Conservation (phyloP, 495 filamentous ascomycete species). For the Trichoderma reesei region DNA sequence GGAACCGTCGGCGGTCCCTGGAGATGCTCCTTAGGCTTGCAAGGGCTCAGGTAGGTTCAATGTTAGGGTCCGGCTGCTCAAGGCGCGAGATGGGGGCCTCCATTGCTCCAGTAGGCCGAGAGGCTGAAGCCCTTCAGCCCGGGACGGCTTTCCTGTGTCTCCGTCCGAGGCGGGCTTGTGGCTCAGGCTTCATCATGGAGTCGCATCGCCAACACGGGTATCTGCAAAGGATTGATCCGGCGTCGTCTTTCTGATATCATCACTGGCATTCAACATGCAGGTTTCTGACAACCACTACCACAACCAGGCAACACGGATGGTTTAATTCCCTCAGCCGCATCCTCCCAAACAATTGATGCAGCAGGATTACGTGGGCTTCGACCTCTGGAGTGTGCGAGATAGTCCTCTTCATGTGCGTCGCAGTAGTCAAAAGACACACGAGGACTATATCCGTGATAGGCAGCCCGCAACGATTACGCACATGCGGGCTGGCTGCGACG, state of each 20-base stretch:
- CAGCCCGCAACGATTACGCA: neutral
- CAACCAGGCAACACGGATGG: neutral
- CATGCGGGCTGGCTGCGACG: neutral
- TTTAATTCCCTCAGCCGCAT: neutral
- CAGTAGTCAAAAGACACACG: neutral
- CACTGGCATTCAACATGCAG: too few relatives aligned
- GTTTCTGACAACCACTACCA: neutral
- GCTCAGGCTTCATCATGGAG: too few relatives aligned
- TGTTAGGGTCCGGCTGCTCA: too few relatives aligned
- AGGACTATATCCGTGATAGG: neutral
- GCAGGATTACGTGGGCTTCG: neutral
- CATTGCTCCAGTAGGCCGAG: too few relatives aligned
- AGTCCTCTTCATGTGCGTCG: neutral
- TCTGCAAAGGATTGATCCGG: too few relatives aligned
- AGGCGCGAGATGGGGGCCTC: too few relatives aligned
- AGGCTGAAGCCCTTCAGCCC: too few relatives aligned
- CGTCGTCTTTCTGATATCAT: too few relatives aligned
- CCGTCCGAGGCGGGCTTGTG: too few relatives aligned
- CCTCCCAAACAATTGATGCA: neutral
- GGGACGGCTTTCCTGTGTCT: too few relatives aligned
- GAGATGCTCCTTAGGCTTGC: neutral
- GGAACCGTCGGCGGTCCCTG: conserved; percentile 5
- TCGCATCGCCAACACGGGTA: too few relatives aligned
- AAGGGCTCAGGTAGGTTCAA: too few relatives aligned
- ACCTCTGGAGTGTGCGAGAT: neutral